Percentiles rank a stretch among this genome's conserved stretches.
Conservation (phyloP, 495 filamentous ascomycete species). For the Aspergillus olivimuriae region DNA sequence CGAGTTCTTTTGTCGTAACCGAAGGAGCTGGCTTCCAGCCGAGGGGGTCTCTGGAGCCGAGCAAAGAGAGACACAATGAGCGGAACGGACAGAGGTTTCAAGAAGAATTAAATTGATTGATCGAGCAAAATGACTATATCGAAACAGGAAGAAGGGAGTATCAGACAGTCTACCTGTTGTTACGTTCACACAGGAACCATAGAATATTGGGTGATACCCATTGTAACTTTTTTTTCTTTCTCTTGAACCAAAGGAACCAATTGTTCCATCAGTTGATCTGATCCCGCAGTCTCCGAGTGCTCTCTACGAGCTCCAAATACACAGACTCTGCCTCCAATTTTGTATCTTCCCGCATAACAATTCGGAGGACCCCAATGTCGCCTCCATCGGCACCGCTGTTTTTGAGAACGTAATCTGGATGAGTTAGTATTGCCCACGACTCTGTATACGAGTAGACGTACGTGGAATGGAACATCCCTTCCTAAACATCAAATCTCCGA, state of each 20-base stretch:
- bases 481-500: conserved; percentile 39
- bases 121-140: too few species aligned
- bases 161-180: too few species aligned
- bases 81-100: too few species aligned
- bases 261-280: background rate
- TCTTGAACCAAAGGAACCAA: background rate
- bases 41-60: background rate
- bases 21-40: conserved; percentile 4
- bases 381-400: background rate
- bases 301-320: background rate
- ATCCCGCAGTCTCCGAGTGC: background rate
- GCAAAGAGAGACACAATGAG: conserved; percentile 4
- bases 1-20: conserved; percentile 4
- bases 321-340: background rate
- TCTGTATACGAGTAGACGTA: background rate
- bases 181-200: too few species aligned
- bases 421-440: background rate
- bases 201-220: too few species aligned
- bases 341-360: conserved; percentile 1
- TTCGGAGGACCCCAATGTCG: conserved; percentile 1
- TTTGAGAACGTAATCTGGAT: background rate
- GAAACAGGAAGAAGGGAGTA: too few species aligned
- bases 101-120: too few species aligned
- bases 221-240: too few species aligned
- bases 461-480: conserved; percentile 1